Percentiles rank a stretch among this genome's conserved stretches.
Evolutionary conservation across 768 basidiomycete genomes (phyloP).

Genomic region (Suillus weaverae): DNA sequence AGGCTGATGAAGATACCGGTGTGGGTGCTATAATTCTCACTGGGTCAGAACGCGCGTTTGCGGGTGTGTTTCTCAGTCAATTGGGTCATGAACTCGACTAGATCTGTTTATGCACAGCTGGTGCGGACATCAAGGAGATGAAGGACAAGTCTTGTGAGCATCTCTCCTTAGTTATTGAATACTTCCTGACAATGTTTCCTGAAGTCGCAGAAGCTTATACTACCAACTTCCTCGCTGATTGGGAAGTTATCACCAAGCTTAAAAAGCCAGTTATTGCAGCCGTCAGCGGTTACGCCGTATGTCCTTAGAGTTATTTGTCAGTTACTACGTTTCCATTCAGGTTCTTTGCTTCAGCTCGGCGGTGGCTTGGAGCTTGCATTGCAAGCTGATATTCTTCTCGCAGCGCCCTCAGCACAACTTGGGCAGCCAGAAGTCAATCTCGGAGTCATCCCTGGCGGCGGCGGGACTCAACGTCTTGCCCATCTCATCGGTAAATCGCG

Average conservation of each 20-base stretch:
- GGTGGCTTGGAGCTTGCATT: constrained; percentile 97
- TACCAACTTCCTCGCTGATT: constrained; percentile 81
- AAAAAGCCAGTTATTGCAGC: constrained; percentile 96
- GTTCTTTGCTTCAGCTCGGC: constrained; percentile 63
- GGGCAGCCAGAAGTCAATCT: constrained; percentile 97
- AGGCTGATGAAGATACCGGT: constrained; percentile 66
- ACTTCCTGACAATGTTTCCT: neutral
- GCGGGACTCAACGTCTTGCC: constrained; percentile 90
- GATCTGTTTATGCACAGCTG: constrained; percentile 50
- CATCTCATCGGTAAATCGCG: constrained; percentile 87
- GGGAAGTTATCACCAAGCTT: constrained; percentile 70
- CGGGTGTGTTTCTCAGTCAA: constrained; percentile 52
- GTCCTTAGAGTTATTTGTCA: constrained; percentile 28
- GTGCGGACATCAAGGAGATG: constrained; percentile 99
- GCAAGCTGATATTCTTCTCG: constrained; percentile 95
- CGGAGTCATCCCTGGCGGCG: constrained; percentile 92
- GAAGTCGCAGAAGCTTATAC: constrained; percentile 86
- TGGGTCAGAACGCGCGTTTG: constrained; percentile 90
- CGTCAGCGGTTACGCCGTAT: constrained; percentile 89
- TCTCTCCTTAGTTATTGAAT: neutral
- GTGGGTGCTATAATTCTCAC: constrained; percentile 90
- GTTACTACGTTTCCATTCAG: neutral
- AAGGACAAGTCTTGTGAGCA: constrained; percentile 87
- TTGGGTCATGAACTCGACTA: neutral
- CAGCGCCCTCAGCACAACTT: constrained; percentile 86